Conservation (phyloP, 2,329 filamentous ascomycete species). For the Keithomyces neogunnii region DNA sequence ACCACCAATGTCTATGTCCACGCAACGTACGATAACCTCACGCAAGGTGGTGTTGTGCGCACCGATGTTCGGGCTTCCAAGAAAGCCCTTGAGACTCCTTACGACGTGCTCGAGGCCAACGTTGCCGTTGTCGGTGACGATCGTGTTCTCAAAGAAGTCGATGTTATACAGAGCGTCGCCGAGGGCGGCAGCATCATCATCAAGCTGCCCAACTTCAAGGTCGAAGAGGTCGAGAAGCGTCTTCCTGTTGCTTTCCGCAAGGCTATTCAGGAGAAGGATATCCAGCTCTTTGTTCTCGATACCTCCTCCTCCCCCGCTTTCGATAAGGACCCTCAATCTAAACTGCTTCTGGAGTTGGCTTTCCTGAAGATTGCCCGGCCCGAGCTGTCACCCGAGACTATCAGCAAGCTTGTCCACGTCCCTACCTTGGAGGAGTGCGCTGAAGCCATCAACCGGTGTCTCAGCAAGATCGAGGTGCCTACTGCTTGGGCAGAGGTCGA, state of each 20-base stretch:
- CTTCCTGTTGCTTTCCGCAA: conserved; percentile 64
- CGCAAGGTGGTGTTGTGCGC: conserved; percentile 69
- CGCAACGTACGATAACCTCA: conserved; percentile 57
- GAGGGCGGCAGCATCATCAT: conserved; percentile 64
- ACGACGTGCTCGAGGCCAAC: conserved; percentile 71
- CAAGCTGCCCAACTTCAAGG: conserved; percentile 70
- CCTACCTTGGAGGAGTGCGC: conserved; percentile 45
- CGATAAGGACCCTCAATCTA: conserved; percentile 57
- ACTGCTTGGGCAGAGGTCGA: conserved; percentile 66
- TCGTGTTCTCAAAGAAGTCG: conserved; percentile 70
- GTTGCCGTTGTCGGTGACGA: conserved; percentile 71
- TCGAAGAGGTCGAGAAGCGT: conserved; percentile 84
- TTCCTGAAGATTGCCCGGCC: conserved; percentile 74
- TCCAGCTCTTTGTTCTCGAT: conserved; percentile 71
- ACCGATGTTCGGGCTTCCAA: conserved; percentile 79
- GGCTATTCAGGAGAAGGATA: conserved; percentile 58
- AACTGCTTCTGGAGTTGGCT: conserved; percentile 66
- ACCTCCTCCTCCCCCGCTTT: conserved; percentile 57
- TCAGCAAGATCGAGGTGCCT: conserved; percentile 68
- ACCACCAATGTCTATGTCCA: conserved; percentile 53
- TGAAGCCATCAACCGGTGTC: conserved; percentile 58
- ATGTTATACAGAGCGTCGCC: conserved; percentile 64
- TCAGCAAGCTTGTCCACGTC: conserved; percentile 57
- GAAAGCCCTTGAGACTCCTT: conserved; percentile 77
- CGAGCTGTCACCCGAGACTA: conserved; percentile 50